These are phyloP conservation scores for Pistacia atlantica DNA, from an alignment of 345 rosid genomes.

Conservation along the genomic window DNA sequence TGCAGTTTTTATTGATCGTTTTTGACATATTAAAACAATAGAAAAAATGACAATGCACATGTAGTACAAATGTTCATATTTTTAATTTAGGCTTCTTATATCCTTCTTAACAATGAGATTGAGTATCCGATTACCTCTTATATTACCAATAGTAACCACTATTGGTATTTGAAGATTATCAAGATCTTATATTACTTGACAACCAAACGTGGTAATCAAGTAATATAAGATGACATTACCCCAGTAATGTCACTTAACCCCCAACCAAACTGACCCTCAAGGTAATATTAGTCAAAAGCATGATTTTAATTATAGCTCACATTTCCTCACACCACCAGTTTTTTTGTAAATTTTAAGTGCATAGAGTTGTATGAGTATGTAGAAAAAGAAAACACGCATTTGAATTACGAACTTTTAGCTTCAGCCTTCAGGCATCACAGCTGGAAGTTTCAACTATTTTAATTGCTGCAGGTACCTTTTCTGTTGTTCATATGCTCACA, in stretches of 20 bases:
- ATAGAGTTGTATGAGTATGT: too few relatives aligned
- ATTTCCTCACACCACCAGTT: too few relatives aligned
- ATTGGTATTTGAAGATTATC: too few relatives aligned
- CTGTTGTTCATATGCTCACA: slow-evolving; percentile 94
- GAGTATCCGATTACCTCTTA: too few relatives aligned
- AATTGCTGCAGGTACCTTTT: slow-evolving; percentile 74
- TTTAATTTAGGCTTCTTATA: not conserved
- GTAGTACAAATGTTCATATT: not conserved
- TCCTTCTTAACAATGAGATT: not conserved
- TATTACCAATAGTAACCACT: too few relatives aligned
- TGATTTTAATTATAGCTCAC: not conserved
- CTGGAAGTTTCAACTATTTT: not conserved
- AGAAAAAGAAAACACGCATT: not conserved
- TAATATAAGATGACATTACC: too few relatives aligned
- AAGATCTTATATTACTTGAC: too few relatives aligned
- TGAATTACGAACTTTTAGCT: not conserved
- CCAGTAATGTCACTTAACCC: too few relatives aligned
- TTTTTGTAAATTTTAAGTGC: too few relatives aligned
- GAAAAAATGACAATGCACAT: not conserved
- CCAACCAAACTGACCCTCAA: too few relatives aligned
- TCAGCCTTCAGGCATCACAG: not conserved
- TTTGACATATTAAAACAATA: not conserved
- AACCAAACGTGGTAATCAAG: too few relatives aligned
- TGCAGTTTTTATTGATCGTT: not conserved
- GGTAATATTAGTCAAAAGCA: not conserved